A percentile compares a stretch with the other conserved stretches of the same genome.
These are phyloP conservation scores for Aspergillus fumigatus DNA, from an alignment of 2,329 filamentous ascomycete genomes.

Conservation along the genomic window DNA sequence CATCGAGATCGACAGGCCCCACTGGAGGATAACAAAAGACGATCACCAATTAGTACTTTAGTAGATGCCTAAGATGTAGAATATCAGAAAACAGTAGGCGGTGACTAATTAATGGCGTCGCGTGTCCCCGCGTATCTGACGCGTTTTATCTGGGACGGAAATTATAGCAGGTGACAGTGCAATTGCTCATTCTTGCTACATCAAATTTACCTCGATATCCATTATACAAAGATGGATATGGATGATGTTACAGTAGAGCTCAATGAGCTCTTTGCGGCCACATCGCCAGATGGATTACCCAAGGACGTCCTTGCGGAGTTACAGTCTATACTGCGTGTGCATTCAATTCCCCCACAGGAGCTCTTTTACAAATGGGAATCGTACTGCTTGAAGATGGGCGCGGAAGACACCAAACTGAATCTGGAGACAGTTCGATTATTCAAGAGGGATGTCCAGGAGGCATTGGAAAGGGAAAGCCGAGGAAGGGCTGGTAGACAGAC, in stretches of 20 bases:
- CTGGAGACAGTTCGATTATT: slow-evolving; percentile 70
- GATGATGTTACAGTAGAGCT: slow-evolving; percentile 50
- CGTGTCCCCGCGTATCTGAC: slow-evolving; percentile 3
- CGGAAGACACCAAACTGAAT: slow-evolving; percentile 67
- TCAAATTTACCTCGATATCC: background rate
- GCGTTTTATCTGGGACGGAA: background rate
- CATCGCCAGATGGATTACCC: slow-evolving; percentile 56
- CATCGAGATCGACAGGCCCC: slow-evolving; percentile 14
- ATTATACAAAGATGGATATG: slow-evolving; percentile 34
- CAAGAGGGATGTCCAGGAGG: slow-evolving; percentile 82
- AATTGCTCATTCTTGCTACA: background rate
- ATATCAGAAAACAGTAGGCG: slow-evolving; percentile 4
- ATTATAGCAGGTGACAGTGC: background rate
- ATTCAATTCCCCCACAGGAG: slow-evolving; percentile 76
- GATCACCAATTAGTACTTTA: background rate
- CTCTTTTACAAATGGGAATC: slow-evolving; percentile 99
- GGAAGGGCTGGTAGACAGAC: slow-evolving; percentile 57
- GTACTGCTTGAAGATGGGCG: slow-evolving; percentile 90
- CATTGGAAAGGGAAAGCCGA: slow-evolving; percentile 70
- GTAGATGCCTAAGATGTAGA: background rate
- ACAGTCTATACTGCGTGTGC: slow-evolving; percentile 78
- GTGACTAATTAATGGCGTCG: slow-evolving; percentile 3
- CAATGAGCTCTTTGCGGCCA: slow-evolving; percentile 56
- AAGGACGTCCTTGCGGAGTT: slow-evolving; percentile 77
- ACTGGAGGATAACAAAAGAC: slow-evolving; percentile 3